These are phyloP conservation scores for Fusarium napiforme DNA, from an alignment of 2,329 filamentous ascomycete species.

Conservation along the genomic window DNA sequence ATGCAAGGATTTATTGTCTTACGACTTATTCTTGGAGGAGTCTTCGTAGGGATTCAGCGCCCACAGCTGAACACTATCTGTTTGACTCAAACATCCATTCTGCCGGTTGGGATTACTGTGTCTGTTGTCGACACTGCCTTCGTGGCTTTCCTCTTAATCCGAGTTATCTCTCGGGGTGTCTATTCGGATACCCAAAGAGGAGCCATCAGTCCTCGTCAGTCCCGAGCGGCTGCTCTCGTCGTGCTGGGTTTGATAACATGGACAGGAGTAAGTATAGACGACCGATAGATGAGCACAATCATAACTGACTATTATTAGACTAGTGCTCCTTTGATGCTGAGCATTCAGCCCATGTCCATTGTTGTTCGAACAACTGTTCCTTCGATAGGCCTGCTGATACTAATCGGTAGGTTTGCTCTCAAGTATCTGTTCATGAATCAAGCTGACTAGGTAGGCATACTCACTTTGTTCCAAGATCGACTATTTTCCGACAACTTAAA, in stretches of 20 bases:
- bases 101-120: constrained; percentile 58
- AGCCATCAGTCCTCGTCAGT: constrained; percentile 43
- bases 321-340: constrained; percentile 63
- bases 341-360: constrained; percentile 55
- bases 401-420: constrained; percentile 55
- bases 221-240: constrained; percentile 56
- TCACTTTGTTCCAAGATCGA: constrained; percentile 51
- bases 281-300: neutral
- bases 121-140: constrained; percentile 60
- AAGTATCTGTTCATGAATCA: neutral
- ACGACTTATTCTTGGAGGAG: constrained; percentile 63
- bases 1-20: constrained; percentile 60
- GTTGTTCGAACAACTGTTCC: constrained; percentile 62
- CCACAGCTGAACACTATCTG: constrained; percentile 64
- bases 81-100: constrained; percentile 57
- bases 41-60: constrained; percentile 66
- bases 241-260: constrained; percentile 61
- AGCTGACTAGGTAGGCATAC: constrained; percentile 40
- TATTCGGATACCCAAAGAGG: constrained; percentile 48
- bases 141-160: constrained; percentile 54
- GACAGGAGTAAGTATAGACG: constrained; percentile 60
- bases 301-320: constrained; percentile 49
- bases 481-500: constrained; percentile 13
- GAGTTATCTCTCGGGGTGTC: constrained; percentile 53
- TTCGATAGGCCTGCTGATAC: constrained; percentile 59